These are phyloP conservation scores for Mortierella sp. DNA, from an alignment of 371 early-diverging fungal genomes.

Conservation along the genomic window DNA sequence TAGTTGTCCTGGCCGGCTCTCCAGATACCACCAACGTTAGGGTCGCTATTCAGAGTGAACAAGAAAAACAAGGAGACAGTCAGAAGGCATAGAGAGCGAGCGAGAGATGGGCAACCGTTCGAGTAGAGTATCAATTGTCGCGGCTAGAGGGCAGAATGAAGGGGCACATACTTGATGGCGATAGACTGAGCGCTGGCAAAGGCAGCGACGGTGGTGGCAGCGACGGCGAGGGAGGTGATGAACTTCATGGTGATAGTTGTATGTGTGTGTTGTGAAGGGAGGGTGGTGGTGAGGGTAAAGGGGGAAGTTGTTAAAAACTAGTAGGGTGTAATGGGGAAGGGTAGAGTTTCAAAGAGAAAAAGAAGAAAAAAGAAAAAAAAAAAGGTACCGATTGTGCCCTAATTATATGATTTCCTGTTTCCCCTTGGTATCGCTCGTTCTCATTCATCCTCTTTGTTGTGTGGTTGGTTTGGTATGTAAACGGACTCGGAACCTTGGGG, in stretches of 20 bases:
- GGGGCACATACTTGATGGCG: constrained; percentile 6
- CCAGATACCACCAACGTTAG: constrained; percentile 9
- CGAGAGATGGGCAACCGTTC: not conserved
- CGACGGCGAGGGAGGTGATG: constrained; percentile 12
- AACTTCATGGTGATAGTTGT: constrained; percentile 22
- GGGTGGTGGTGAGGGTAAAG: not conserved
- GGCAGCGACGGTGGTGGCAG: constrained; percentile 6
- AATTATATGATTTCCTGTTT: not conserved
- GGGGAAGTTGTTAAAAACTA: not conserved
- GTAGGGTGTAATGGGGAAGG: constrained; percentile 9
- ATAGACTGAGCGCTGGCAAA: constrained; percentile 15
- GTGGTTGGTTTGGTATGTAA: not conserved
- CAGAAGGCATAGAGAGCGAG: not conserved
- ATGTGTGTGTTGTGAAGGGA: not conserved
- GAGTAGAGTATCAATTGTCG: not conserved
- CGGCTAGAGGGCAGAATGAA: not conserved
- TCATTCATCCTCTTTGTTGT: not conserved
- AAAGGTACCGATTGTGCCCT: not conserved
- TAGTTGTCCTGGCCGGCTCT: constrained; percentile 1
- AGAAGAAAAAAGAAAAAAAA: not conserved
- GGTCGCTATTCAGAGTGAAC: not conserved
- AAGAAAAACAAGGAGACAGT: not conserved
- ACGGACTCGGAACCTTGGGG: not conserved
- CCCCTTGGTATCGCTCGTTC: too few relatives aligned
- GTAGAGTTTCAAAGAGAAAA: constrained; percentile 5